Evolutionary conservation across 441 rosid species (phyloP).

Genomic region (California macrophylla): DNA sequence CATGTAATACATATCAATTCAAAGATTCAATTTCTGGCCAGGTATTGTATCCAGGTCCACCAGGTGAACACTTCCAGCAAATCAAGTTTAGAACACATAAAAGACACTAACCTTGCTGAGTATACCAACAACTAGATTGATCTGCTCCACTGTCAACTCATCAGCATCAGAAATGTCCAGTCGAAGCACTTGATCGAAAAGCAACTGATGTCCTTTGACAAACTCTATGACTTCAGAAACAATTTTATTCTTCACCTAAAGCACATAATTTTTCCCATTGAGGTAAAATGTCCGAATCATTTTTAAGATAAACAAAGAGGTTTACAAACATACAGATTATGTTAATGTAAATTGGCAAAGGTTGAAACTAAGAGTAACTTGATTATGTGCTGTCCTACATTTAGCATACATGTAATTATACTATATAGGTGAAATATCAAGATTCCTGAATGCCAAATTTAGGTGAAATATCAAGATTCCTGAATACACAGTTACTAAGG

Average conservation of each 20-base stretch:
- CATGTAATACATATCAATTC: not conserved
- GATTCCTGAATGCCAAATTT: not conserved
- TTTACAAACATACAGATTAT: not conserved
- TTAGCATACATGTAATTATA: not conserved
- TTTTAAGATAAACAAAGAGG: not conserved
- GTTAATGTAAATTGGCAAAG: not conserved
- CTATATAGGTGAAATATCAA: not conserved
- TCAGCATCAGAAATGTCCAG: constrained; percentile 57
- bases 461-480: not conserved
- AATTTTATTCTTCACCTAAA: constrained; percentile 78
- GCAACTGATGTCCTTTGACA: constrained; percentile 64
- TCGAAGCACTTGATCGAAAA: constrained; percentile 75
- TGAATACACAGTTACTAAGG: not conserved
- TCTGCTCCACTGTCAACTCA: constrained; percentile 77
- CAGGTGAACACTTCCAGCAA: not conserved
- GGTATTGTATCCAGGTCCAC: not conserved
- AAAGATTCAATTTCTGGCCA: not conserved
- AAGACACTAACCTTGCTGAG: constrained; percentile 58
- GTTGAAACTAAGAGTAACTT: constrained; percentile 3
- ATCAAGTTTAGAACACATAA: not conserved
- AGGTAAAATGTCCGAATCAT: constrained; percentile 7
- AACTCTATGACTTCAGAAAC: constrained; percentile 75
- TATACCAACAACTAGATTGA: constrained; percentile 80
- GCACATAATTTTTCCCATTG: constrained; percentile 7
- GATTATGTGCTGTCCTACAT: constrained; percentile 3